Percentiles rank a stretch among this genome's conserved stretches.
Evolutionary conservation across 2,329 filamentous ascomycete species (phyloP).

Genomic region (Chaetomiaceae sp.): DNA sequence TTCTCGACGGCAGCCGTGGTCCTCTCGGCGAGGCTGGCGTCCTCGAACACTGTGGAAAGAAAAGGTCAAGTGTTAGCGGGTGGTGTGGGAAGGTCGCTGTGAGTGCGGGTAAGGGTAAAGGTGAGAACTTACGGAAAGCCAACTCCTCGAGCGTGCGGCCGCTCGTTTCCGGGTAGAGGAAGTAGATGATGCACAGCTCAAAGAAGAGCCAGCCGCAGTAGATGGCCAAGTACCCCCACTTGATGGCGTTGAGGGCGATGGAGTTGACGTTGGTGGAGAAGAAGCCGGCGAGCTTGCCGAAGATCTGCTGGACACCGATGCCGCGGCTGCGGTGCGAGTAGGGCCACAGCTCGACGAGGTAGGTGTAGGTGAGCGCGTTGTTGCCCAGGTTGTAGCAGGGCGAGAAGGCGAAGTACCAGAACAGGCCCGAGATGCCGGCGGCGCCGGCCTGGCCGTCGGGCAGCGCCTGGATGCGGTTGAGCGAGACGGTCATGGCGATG

Average conservation of each 20-base stretch:
- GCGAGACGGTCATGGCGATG: slow-evolving; percentile 22
- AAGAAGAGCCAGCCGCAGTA: slow-evolving; percentile 7
- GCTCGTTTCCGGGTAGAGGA: slow-evolving; percentile 4
- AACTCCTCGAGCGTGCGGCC: slow-evolving; percentile 6
- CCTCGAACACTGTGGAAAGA: slow-evolving; percentile 5
- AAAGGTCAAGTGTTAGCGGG: background rate
- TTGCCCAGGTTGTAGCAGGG: slow-evolving; percentile 58
- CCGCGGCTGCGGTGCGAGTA: slow-evolving; percentile 4
- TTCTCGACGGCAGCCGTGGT: slow-evolving; percentile 1
- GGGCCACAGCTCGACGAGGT: slow-evolving; percentile 22
- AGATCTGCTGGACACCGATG: slow-evolving; percentile 4
- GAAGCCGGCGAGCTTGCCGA: slow-evolving; percentile 3
- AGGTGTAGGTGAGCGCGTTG: slow-evolving; percentile 53
- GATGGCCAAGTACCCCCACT: background rate
- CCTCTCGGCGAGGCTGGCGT: background rate
- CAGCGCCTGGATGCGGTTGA: slow-evolving; percentile 18
- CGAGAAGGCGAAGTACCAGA: slow-evolving; percentile 55
- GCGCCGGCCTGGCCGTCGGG: slow-evolving; percentile 22
- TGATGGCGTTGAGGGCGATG: background rate
- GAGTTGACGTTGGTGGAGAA: slow-evolving; percentile 8
- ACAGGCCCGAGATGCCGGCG: slow-evolving; percentile 38
- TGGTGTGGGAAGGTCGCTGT: background rate
- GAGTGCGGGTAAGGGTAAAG: background rate
- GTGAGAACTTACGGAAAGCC: background rate
- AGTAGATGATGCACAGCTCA: slow-evolving; percentile 2